These are phyloP conservation scores for Fusarium agapanthi DNA, from an alignment of 2,329 filamentous ascomycete genomes.

Conservation along the genomic window DNA sequence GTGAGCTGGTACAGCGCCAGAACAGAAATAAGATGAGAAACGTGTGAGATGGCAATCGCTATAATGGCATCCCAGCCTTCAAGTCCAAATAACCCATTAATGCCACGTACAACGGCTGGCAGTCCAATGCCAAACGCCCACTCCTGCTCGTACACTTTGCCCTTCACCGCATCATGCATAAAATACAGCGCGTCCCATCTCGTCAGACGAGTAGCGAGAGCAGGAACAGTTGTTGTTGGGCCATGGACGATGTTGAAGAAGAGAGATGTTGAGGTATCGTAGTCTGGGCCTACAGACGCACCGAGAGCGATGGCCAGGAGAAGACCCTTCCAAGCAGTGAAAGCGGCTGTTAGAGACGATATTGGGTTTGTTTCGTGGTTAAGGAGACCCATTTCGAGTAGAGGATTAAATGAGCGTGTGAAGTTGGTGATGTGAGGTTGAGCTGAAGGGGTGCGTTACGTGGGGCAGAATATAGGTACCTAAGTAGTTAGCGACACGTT, in stretches of 20 bases:
- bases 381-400: constrained; percentile 26
- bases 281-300: constrained; percentile 65
- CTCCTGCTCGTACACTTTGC: constrained; percentile 81
- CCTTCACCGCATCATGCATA: constrained; percentile 66
- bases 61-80: constrained; percentile 55
- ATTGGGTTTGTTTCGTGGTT: constrained; percentile 31
- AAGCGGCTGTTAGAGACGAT: constrained; percentile 49
- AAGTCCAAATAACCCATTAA: constrained; percentile 41
- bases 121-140: constrained; percentile 77
- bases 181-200: constrained; percentile 88
- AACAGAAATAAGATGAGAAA: constrained; percentile 80
- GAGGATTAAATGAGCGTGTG: background rate
- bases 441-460: background rate
- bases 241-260: constrained; percentile 49
- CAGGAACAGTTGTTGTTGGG: constrained; percentile 51
- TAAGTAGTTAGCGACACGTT: constrained; percentile 30
- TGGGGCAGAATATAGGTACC: constrained; percentile 26
- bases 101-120: constrained; percentile 52
- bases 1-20: constrained; percentile 76
- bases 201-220: constrained; percentile 66
- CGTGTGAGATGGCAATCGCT: constrained; percentile 73
- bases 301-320: constrained; percentile 68
- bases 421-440: constrained; percentile 11
- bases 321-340: constrained; percentile 72
- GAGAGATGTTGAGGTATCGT: constrained; percentile 79